These are phyloP conservation scores for Capsella rubella DNA, from an alignment of 441 rosid genomes.

Conservation along the genomic window DNA sequence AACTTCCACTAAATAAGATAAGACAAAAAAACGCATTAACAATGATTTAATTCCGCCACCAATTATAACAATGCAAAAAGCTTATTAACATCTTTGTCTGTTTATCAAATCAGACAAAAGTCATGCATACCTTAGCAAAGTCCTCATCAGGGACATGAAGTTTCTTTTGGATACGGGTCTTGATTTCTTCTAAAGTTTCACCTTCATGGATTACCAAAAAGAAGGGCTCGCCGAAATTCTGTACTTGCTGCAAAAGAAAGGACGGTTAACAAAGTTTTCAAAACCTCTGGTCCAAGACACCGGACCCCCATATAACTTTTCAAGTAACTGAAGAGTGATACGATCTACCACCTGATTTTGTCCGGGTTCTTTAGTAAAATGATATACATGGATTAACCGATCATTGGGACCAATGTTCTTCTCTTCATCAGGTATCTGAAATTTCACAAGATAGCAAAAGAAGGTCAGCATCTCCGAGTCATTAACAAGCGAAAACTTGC, in stretches of 20 bases:
- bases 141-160: slow-evolving; percentile 92
- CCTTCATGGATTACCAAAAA: slow-evolving; percentile 94
- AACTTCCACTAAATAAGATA: slow-evolving; percentile 76
- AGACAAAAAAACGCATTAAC: slow-evolving; percentile 4
- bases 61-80: background rate
- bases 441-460: slow-evolving; percentile 23
- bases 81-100: slow-evolving; percentile 4
- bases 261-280: slow-evolving; percentile 3
- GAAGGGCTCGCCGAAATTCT: slow-evolving; percentile 97
- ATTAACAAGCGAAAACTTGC: slow-evolving; percentile 11
- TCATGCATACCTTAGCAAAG: slow-evolving; percentile 71
- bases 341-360: slow-evolving; percentile 78
- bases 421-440: slow-evolving; percentile 96
- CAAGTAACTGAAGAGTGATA: slow-evolving; percentile 29
- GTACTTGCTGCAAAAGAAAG: slow-evolving; percentile 72
- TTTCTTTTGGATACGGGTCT: slow-evolving; percentile 82
- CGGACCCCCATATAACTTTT: background rate
- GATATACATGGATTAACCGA: slow-evolving; percentile 95
- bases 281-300: background rate
- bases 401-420: slow-evolving; percentile 83
- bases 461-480: slow-evolving; percentile 22
- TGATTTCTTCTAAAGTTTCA: slow-evolving; percentile 85
- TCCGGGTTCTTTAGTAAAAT: slow-evolving; percentile 79
- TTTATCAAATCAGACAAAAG: background rate
- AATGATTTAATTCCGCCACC: background rate